Conservation (phyloP, 2,329 filamentous ascomycete genomes). For the Colletotrichum destructivum region DNA sequence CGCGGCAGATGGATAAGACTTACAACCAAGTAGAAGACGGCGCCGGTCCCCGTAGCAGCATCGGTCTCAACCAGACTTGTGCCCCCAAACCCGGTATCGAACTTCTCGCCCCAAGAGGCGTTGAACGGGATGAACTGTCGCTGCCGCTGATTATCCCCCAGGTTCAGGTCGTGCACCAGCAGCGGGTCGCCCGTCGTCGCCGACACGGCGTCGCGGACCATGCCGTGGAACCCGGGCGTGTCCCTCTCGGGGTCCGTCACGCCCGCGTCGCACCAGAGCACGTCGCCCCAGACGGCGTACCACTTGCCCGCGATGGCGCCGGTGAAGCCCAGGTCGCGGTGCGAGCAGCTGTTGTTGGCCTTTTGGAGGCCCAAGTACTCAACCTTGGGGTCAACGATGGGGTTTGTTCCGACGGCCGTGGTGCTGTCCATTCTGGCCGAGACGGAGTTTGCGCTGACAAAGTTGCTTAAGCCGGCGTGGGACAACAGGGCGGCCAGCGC, state of each 20-base stretch:
- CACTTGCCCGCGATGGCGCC: slow-evolving; percentile 54
- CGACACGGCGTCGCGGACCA: slow-evolving; percentile 57
- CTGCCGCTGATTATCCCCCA: slow-evolving; percentile 54
- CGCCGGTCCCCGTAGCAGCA: slow-evolving; percentile 47
- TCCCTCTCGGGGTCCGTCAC: slow-evolving; percentile 51
- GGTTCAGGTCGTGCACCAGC: slow-evolving; percentile 53
- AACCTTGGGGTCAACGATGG: slow-evolving; percentile 49
- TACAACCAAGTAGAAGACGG: slow-evolving; percentile 56
- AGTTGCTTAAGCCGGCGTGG: neutral
- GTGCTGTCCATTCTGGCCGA: slow-evolving; percentile 53
- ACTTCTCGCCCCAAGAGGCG: slow-evolving; percentile 54
- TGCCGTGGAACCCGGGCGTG: slow-evolving; percentile 54
- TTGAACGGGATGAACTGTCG: slow-evolving; percentile 55
- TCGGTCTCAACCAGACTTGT: slow-evolving; percentile 57
- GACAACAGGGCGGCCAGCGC: slow-evolving; percentile 6
- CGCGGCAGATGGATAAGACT: slow-evolving; percentile 21
- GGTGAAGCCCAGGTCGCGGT: slow-evolving; percentile 56
- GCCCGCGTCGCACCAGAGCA: slow-evolving; percentile 53
- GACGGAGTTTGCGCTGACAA: slow-evolving; percentile 17
- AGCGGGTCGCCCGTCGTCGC: slow-evolving; percentile 53
- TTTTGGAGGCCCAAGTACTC: slow-evolving; percentile 54
- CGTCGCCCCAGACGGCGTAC: slow-evolving; percentile 57
- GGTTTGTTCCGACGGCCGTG: slow-evolving; percentile 53
- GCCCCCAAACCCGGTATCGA: slow-evolving; percentile 55
- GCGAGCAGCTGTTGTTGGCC: slow-evolving; percentile 55